A percentile compares a stretch with the other conserved stretches of the same genome.
phyloP scores from a whole-genome alignment of 2,329 filamentous ascomycete genomes.

The Alternaria arbusti region DNA sequence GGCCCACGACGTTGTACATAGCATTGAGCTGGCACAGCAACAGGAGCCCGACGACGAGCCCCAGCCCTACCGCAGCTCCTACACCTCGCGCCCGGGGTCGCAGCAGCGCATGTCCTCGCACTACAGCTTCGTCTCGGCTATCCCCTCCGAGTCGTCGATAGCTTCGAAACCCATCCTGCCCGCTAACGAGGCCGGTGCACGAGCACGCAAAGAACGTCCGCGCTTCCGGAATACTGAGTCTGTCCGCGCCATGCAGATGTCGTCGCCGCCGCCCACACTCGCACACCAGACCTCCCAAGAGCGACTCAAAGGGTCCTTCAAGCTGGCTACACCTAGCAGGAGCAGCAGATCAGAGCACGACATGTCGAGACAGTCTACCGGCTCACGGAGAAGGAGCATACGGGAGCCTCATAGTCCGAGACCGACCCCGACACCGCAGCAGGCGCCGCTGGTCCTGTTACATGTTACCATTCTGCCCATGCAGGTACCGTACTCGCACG shows the following conservation, averaged over 20 bases:
- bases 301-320: conserved; percentile 40
- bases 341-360: conserved; percentile 40
- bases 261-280: conserved; percentile 57
- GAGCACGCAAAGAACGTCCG: conserved; percentile 65
- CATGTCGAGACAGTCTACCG: conserved; percentile 35
- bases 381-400: conserved; percentile 35
- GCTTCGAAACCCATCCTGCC: conserved; percentile 39
- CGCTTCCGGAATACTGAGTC: conserved; percentile 74
- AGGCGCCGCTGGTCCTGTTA: conserved; percentile 75
- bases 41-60: conserved; percentile 25
- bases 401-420: conserved; percentile 37
- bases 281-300: conserved; percentile 39
- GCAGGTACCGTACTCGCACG: conserved; percentile 65
- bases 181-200: conserved; percentile 33
- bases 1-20: conserved; percentile 38
- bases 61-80: conserved; percentile 41
- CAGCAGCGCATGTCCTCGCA: conserved; percentile 37
- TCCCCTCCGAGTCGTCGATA: conserved; percentile 48
- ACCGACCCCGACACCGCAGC: conserved; percentile 46
- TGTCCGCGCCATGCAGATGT: conserved; percentile 74
- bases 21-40: conserved; percentile 37
- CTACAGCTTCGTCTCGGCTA: conserved; percentile 45
- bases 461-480: conserved; percentile 79
- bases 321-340: conserved; percentile 41
- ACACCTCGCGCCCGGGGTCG: conserved; percentile 36